Conservation (phyloP, 108 stramenopile genomes). For the Pseudonitzschia pungens region DNA sequence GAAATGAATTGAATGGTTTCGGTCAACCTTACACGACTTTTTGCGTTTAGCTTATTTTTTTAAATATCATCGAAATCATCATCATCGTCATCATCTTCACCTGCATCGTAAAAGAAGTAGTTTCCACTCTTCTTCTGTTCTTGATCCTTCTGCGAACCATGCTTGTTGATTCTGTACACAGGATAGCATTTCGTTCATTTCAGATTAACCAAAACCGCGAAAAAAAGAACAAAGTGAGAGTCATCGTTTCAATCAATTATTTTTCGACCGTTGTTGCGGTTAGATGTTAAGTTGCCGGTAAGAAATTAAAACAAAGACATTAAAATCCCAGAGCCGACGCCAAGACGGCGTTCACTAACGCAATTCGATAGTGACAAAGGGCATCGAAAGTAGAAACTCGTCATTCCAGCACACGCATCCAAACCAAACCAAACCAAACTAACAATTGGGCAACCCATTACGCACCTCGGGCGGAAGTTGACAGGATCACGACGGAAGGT, state of each 20-base stretch:
- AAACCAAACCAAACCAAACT: background rate
- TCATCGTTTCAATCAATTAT: background rate
- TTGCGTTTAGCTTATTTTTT: background rate
- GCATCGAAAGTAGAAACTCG: slow-evolving; percentile 46
- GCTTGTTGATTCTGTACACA: slow-evolving; percentile 90
- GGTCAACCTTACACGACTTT: too few relatives aligned
- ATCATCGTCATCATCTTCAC: slow-evolving; percentile 60
- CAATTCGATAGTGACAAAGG: slow-evolving; percentile 21
- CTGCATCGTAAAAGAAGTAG: slow-evolving; percentile 97
- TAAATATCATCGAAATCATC: slow-evolving; percentile 54
- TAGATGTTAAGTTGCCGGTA: slow-evolving; percentile 26
- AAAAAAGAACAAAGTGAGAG: slow-evolving; percentile 17
- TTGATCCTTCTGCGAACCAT: slow-evolving; percentile 90
- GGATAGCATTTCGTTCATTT: slow-evolving; percentile 14
- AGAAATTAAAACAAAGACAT: slow-evolving; percentile 83
- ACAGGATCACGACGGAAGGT: slow-evolving; percentile 99
- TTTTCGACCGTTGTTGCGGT: background rate
- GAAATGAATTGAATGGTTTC: too few relatives aligned
- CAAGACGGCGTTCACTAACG: slow-evolving; percentile 48
- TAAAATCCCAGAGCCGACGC: slow-evolving; percentile 57
- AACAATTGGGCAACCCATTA: background rate
- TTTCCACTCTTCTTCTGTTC: slow-evolving; percentile 97
- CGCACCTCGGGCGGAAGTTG: slow-evolving; percentile 94
- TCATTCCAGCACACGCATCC: slow-evolving; percentile 45
- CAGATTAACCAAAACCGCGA: background rate